Evolutionary conservation across 2,329 filamentous ascomycete genomes (phyloP), one percentile per base, ranked within the genome.

Genomic region (Sclerotinia minor): DNA sequence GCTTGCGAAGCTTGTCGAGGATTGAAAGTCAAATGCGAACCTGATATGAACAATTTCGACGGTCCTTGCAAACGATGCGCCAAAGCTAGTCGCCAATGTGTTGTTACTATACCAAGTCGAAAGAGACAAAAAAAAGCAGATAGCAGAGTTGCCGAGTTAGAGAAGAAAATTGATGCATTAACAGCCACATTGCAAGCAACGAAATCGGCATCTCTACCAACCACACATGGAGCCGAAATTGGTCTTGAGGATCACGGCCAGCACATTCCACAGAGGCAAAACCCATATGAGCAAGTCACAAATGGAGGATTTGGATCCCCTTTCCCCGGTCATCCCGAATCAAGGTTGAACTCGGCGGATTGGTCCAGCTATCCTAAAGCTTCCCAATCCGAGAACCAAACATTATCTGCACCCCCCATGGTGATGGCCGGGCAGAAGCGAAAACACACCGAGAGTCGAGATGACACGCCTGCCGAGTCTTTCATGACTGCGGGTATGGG

Each of bases 51-150:
- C 49, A 76, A 76, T 64, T 68, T 69, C 26, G 75, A 76, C 65
- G 74, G 73, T 24, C 75, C 74, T 38, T 82, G 80, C 69, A 77
- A 78, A 61, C 73, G 80, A 75, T 82, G 80, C 68, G 74, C 75
- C 19, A 79, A 79, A 69, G 75, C 78, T 7, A 77, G 78, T 49
- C 74, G 79, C 15, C 73, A 75, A 61, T 82, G 80, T 61, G 71
- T 80, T 29, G 77, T 80, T 65, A 80, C 79, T 50, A 75, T 75
- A 6, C 74, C 80, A 24, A 80, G 77, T 75, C 77, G 80, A 26
- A 81, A 80, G 71, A 77, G 79, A 68, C 77, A 80, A 61, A 81
- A 81, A 72, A 78, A 80, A 69, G 80, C 80, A 9, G 80, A 82
- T 63, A 80, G 79, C 49, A 71, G 80, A 35, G 80, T 82, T 5